A percentile compares a stretch with the other conserved stretches of the same genome.
These are phyloP conservation scores for Penicillium sp. DNA, from an alignment of 2,329 filamentous ascomycete genomes.

Conservation along the genomic window DNA sequence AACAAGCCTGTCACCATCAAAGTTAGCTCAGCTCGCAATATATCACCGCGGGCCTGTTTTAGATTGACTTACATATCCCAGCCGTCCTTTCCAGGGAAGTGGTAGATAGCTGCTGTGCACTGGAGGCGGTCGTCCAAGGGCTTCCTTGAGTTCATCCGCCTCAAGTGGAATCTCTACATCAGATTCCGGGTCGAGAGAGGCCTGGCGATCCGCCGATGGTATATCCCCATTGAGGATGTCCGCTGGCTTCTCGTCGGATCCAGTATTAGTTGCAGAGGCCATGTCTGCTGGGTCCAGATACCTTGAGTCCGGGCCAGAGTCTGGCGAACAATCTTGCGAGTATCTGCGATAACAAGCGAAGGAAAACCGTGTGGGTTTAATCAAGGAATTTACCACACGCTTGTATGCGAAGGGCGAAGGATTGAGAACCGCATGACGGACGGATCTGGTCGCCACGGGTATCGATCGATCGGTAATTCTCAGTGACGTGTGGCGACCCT, in stretches of 20 bases:
- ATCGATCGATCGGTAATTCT: constrained; percentile 29
- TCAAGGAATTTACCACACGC: not conserved
- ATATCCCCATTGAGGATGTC: constrained; percentile 22
- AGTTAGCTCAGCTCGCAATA: not conserved
- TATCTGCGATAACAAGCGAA: constrained; percentile 2
- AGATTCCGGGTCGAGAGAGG: constrained; percentile 54
- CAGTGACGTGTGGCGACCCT: constrained; percentile 32
- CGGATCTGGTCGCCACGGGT: constrained; percentile 29
- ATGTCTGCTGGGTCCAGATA: constrained; percentile 1
- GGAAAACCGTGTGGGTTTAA: not conserved
- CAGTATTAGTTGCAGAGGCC: constrained; percentile 7
- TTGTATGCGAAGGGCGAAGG: not conserved
- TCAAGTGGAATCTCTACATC: constrained; percentile 55
- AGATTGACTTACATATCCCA: constrained; percentile 74
- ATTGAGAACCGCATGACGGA: constrained; percentile 16
- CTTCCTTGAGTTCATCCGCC: constrained; percentile 60
- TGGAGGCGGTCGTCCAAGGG: constrained; percentile 67
- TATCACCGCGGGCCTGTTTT: too few species aligned
- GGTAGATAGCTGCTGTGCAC: constrained; percentile 83
- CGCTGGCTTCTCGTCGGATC: constrained; percentile 10
- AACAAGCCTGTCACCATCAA: constrained; percentile 64
- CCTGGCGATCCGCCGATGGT: constrained; percentile 15
- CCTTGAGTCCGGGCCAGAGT: not conserved
- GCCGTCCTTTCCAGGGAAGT: constrained; percentile 83
- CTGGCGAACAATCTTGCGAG: constrained; percentile 7